Conservation (phyloP, 2,329 filamentous ascomycete species). For the Tolypocladium ophioglossoides region DNA sequence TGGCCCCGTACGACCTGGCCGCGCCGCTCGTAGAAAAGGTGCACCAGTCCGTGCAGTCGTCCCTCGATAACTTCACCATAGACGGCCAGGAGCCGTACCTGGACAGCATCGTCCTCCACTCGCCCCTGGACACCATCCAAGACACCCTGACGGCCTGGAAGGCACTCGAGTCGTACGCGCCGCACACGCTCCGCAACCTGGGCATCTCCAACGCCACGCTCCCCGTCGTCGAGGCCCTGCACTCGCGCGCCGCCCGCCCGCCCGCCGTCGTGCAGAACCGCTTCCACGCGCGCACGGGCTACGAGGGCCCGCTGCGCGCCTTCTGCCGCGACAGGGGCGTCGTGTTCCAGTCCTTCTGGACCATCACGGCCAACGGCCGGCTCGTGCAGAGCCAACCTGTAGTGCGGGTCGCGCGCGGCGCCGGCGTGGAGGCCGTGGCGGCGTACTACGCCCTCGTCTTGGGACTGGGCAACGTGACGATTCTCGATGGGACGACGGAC, state of each 20-base stretch:
- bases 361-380: conserved; percentile 33
- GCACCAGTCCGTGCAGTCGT: conserved; percentile 54
- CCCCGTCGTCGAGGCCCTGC: conserved; percentile 41
- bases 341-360: conserved; percentile 45
- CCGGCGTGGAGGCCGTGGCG: conserved; percentile 24
- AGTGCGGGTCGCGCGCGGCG: conserved; percentile 30
- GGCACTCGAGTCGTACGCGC: conserved; percentile 55
- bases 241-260: conserved; percentile 27
- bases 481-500: conserved; percentile 36
- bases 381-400: conserved; percentile 35
- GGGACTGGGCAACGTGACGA: conserved; percentile 29
- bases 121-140: conserved; percentile 33
- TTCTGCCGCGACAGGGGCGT: conserved; percentile 32
- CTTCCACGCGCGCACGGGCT: conserved; percentile 50
- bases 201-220: conserved; percentile 70
- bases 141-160: conserved; percentile 55
- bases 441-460: conserved; percentile 38
- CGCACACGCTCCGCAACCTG: conserved; percentile 50
- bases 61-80: conserved; percentile 51
- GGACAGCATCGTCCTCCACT: conserved; percentile 66
- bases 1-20: conserved; percentile 50
- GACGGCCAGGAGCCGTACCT: conserved; percentile 37
- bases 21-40: conserved; percentile 54
- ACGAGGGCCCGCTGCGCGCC: conserved; percentile 48
- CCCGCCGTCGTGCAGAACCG: conserved; percentile 64